A percentile compares a stretch with the other conserved stretches of the same genome.
Evolutionary conservation across 345 rosid species (phyloP).

Genomic region (Eucalyptus pauciflora): DNA sequence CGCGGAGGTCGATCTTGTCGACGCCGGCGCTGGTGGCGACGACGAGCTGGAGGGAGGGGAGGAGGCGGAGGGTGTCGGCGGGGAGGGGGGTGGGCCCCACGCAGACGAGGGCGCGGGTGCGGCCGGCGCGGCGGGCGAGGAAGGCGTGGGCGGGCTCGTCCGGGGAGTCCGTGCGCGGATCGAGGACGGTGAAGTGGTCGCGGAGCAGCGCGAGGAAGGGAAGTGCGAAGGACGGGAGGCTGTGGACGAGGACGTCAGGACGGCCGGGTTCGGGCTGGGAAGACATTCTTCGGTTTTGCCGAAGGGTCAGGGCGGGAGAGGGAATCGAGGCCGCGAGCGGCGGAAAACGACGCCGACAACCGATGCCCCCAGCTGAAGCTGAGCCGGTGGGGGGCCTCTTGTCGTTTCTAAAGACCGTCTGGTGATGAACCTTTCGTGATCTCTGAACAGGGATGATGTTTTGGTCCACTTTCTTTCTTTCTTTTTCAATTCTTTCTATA

Average conservation of each 20-base stretch:
- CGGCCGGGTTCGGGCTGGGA: not conserved
- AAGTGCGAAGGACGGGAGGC: constrained; percentile 1
- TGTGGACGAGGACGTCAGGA: constrained; percentile 13
- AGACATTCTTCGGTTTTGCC: not conserved
- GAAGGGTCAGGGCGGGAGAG: not conserved
- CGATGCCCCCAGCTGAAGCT: not conserved
- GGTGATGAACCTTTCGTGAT: too few relatives aligned
- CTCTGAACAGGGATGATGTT: too few relatives aligned
- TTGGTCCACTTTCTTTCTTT: too few relatives aligned
- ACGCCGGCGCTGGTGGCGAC: constrained; percentile 22
- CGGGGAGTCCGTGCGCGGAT: constrained; percentile 7
- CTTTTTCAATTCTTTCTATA: too few relatives aligned
- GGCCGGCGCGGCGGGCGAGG: constrained; percentile 10
- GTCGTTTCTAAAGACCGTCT: not conserved
- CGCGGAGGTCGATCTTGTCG: constrained; percentile 27
- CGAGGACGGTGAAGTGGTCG: not conserved
- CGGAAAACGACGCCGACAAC: not conserved
- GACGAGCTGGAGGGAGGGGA: constrained; percentile 15
- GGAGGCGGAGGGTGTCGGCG: constrained; percentile 6
- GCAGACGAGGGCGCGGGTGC: constrained; percentile 18
- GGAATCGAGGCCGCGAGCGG: not conserved
- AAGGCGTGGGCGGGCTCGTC: constrained; percentile 5
- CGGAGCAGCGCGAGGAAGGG: not conserved
- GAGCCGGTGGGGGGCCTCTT: not conserved
- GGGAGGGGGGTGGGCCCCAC: constrained; percentile 17